Evolutionary conservation across 345 rosid genomes (phyloP).

Genomic region (Euclidium syriacum): DNA sequence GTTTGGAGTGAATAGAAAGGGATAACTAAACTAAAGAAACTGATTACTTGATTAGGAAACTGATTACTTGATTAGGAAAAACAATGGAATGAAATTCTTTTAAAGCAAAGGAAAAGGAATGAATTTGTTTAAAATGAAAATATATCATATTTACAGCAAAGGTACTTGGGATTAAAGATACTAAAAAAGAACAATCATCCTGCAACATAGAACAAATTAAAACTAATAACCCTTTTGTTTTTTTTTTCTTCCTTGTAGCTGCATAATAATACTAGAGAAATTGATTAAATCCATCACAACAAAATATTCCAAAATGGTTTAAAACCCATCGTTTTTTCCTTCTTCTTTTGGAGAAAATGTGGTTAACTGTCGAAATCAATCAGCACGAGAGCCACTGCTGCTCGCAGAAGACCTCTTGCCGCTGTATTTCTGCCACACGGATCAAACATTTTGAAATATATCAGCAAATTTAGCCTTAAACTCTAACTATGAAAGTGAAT

Average conservation of each 20-base stretch:
- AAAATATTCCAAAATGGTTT: constrained; percentile 13
- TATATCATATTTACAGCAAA: constrained; percentile 17
- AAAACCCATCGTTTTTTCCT: neutral
- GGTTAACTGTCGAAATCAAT: neutral
- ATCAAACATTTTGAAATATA: neutral
- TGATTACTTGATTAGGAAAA: no score
- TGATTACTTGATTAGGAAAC: no score
- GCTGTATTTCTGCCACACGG: constrained; percentile 38
- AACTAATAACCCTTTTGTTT: neutral
- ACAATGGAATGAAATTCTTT: no score
- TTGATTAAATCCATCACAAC: constrained; percentile 1
- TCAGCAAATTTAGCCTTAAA: neutral
- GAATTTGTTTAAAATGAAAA: constrained; percentile 5
- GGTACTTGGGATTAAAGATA: neutral
- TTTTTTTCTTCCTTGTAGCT: neutral
- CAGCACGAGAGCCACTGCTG: constrained; percentile 45
- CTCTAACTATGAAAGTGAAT: neutral
- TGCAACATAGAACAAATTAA: constrained; percentile 13
- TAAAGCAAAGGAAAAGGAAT: neutral
- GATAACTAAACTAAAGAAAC: neutral
- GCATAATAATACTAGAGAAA: neutral
- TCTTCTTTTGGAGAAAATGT: neutral
- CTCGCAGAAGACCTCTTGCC: constrained; percentile 50
- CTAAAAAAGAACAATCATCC: constrained; percentile 7
- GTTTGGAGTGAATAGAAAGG: no score